These are phyloP conservation scores for Rhizopus arrhizus DNA, from an alignment of 371 early-diverging fungal genomes.

Conservation along the genomic window DNA sequence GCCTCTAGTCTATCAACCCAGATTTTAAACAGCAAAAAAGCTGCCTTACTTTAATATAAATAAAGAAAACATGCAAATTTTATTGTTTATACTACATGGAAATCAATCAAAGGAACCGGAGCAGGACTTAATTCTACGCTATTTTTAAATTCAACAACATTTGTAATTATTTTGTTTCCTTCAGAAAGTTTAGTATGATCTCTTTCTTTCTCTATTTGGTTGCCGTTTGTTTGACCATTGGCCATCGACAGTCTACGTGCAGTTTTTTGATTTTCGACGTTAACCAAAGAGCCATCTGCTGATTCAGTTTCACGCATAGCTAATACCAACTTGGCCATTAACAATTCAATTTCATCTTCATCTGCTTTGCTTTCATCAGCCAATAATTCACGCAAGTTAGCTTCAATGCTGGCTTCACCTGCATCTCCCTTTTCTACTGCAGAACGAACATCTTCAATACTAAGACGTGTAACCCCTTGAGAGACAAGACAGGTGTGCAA, in stretches of 20 bases:
- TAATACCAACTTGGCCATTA: slow-evolving; percentile 44
- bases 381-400: slow-evolving; percentile 42
- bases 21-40: not conserved
- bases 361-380: slow-evolving; percentile 52
- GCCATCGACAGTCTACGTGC: slow-evolving; percentile 48
- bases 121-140: slow-evolving; percentile 53
- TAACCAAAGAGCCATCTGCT: slow-evolving; percentile 42
- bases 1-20: slow-evolving; percentile 46
- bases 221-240: not conserved
- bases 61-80: not conserved
- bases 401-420: slow-evolving; percentile 43
- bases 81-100: slow-evolving; percentile 10
- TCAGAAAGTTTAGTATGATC: slow-evolving; percentile 37
- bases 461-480: slow-evolving; percentile 37
- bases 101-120: slow-evolving; percentile 46
- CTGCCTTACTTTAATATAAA: no score
- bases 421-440: slow-evolving; percentile 52
- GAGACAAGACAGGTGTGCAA: slow-evolving; percentile 40
- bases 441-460: slow-evolving; percentile 47
- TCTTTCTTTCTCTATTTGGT: slow-evolving; percentile 19
- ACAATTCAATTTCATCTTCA: slow-evolving; percentile 41
- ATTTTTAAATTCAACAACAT: slow-evolving; percentile 56
- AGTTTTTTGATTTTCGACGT: slow-evolving; percentile 46
- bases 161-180: slow-evolving; percentile 45
- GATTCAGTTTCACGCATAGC: slow-evolving; percentile 46